These are phyloP conservation scores for Aspergillus unguis DNA, from an alignment of 2,329 filamentous ascomycete genomes.

Conservation along the genomic window DNA sequence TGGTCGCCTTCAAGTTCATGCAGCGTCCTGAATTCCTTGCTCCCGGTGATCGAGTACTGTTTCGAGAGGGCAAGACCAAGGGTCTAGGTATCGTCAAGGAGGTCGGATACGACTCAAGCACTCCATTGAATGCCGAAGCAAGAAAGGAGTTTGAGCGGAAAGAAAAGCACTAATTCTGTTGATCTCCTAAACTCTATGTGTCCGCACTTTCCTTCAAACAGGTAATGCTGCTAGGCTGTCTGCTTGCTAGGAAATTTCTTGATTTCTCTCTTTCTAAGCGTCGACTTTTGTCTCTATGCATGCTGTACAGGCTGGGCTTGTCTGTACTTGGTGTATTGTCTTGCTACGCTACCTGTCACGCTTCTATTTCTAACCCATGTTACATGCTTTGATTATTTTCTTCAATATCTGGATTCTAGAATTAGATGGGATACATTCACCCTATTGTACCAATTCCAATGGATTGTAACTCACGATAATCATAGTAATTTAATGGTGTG, in stretches of 20 bases:
- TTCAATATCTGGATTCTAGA: background rate
- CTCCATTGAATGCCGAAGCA: constrained; percentile 45
- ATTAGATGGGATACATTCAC: too few relatives aligned
- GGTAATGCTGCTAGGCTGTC: too few relatives aligned
- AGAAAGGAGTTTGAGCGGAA: constrained; percentile 20
- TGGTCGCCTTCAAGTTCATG: constrained; percentile 90
- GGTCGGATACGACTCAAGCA: constrained; percentile 74
- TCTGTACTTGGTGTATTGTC: background rate
- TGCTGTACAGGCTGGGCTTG: background rate
- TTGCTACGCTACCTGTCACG: background rate
- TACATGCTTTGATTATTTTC: background rate
- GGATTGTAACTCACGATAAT: too few relatives aligned
- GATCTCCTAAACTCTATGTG: background rate
- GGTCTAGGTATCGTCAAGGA: constrained; percentile 91
- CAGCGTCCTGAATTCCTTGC: constrained; percentile 90
- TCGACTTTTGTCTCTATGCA: background rate
- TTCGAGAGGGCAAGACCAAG: constrained; percentile 92
- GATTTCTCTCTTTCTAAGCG: background rate
- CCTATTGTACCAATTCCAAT: too few relatives aligned
- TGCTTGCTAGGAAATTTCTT: background rate
- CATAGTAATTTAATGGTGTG: too few relatives aligned
- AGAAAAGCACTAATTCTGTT: background rate
- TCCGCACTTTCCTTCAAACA: background rate
- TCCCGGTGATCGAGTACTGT: constrained; percentile 83
- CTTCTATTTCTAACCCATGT: background rate